phyloP scores from a whole-genome alignment of 192 early-diverging fungal genomes.

The Entophlyctis luteolus region DNA sequence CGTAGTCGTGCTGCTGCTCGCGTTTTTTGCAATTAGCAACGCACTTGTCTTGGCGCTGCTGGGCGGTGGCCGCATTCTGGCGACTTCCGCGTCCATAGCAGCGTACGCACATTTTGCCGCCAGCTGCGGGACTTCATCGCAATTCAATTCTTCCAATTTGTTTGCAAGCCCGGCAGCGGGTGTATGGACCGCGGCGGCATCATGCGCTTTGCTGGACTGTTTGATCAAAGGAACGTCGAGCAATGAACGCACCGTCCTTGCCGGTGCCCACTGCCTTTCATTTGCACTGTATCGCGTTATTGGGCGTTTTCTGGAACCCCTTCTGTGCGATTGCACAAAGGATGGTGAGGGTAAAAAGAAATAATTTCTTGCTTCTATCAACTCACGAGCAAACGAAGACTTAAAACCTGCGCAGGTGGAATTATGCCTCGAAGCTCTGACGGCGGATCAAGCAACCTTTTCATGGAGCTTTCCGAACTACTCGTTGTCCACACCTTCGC shows the following conservation, averaged over 20 bases:
- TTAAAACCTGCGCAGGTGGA: too few species aligned
- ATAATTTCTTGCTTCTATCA: too few species aligned
- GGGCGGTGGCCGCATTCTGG: not conserved
- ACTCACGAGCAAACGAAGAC: too few species aligned
- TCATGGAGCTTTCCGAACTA: slow-evolving; percentile 7
- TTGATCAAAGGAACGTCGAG: not conserved
- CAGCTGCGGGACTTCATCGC: too few species aligned
- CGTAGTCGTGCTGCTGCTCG: slow-evolving; percentile 1
- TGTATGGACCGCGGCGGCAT: not conserved
- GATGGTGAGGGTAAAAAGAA: too few species aligned
- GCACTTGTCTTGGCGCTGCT: not conserved
- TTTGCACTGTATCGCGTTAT: not conserved
- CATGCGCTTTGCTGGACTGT: not conserved
- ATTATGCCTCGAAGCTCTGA: too few species aligned
- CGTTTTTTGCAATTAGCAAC: slow-evolving; percentile 12
- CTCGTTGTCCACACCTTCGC: slow-evolving; percentile 2
- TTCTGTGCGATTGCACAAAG: too few species aligned
- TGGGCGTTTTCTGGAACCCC: not conserved
- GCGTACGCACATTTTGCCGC: slow-evolving; percentile 10
- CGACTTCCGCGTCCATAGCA: not conserved
- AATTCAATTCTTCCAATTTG: too few species aligned
- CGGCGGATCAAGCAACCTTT: slow-evolving; percentile 1
- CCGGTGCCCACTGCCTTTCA: slow-evolving; percentile 21
- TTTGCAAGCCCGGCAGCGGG: not conserved
- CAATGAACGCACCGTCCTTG: not conserved